Conservation (phyloP, 768 basidiomycete species). For the Podaxis pistillaris region DNA sequence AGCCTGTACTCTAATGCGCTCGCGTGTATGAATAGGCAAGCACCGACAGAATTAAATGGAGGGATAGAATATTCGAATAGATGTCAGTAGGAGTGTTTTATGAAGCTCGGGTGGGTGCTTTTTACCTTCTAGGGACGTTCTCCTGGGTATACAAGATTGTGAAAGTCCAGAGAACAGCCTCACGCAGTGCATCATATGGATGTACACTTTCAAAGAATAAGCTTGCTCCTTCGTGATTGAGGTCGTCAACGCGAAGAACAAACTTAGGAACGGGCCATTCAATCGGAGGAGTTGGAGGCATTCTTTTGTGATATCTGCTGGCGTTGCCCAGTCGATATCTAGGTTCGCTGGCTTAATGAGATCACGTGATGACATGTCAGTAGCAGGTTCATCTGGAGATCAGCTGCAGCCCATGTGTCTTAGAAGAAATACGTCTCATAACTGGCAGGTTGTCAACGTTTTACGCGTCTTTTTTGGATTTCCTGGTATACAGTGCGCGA, state of each 20-base stretch:
- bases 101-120: background rate
- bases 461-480: slow-evolving; percentile 9
- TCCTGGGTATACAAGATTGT: slow-evolving; percentile 40
- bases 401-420: background rate
- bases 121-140: slow-evolving; percentile 37
- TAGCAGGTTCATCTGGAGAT: background rate
- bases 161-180: slow-evolving; percentile 51
- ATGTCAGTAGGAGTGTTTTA: background rate
- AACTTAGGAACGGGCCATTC: slow-evolving; percentile 58
- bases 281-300: slow-evolving; percentile 23
- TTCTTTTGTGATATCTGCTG: slow-evolving; percentile 3
- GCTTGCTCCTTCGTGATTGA: slow-evolving; percentile 54
- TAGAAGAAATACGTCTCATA: too few relatives aligned
- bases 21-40: background rate
- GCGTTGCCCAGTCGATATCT: background rate
- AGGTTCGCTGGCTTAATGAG: background rate
- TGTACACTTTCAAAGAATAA: slow-evolving; percentile 55
- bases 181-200: slow-evolving; percentile 36
- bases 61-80: too few relatives aligned
- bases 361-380: background rate
- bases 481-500: background rate
- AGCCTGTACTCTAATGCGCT: slow-evolving; percentile 42
- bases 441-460: background rate
- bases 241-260: slow-evolving; percentile 53
- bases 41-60: background rate